Conservation (phyloP, 2,329 filamentous ascomycete genomes). For the Fusarium austroafricanum region DNA sequence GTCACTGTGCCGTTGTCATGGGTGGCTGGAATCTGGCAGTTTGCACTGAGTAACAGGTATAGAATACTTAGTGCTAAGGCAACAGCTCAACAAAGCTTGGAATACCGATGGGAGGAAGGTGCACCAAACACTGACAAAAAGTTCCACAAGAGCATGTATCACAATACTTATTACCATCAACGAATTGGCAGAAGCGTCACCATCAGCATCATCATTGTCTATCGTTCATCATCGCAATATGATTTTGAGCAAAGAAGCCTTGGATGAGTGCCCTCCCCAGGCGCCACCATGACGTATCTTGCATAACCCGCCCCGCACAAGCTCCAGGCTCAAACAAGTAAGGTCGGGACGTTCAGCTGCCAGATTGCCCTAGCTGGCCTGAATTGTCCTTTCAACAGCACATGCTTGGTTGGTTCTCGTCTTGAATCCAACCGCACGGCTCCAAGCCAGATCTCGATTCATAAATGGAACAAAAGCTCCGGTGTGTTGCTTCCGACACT, state of each 20-base stretch:
- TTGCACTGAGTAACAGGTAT: constrained; percentile 22
- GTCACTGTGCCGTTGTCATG: constrained; percentile 43
- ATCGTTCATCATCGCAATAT: constrained; percentile 27
- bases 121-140: background rate
- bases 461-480: constrained; percentile 39
- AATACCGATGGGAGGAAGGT: background rate
- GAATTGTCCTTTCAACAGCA: constrained; percentile 13
- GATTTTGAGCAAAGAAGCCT: constrained; percentile 31
- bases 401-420: background rate
- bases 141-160: constrained; percentile 21
- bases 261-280: constrained; percentile 28
- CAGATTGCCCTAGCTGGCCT: background rate
- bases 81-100: constrained; percentile 26
- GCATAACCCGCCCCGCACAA: constrained; percentile 35
- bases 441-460: constrained; percentile 27
- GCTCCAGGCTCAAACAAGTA: constrained; percentile 39
- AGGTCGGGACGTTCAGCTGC: constrained; percentile 21
- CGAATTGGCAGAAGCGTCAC: constrained; percentile 35
- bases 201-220: constrained; percentile 36
- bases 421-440: constrained; percentile 10
- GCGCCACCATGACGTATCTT: constrained; percentile 44
- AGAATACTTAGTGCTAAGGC: constrained; percentile 18
- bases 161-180: too few species aligned
- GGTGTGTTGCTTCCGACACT: background rate
- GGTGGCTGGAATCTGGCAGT: constrained; percentile 39